A percentile compares a stretch with the other conserved stretches of the same genome.
Conservation (phyloP, 495 filamentous ascomycete species). For the Tuber magnatum region DNA sequence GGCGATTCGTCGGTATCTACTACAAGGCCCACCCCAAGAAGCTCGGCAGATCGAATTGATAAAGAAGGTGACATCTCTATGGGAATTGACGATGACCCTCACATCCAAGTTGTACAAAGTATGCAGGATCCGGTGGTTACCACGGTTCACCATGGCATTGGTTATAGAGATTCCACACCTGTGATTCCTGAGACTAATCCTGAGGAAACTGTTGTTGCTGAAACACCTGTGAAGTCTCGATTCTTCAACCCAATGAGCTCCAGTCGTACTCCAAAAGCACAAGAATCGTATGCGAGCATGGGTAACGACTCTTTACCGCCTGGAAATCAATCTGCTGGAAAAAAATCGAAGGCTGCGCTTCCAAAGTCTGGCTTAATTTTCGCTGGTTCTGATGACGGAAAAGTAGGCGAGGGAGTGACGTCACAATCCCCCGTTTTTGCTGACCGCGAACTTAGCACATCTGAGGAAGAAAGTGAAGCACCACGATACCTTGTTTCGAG, state of each 20-base stretch:
- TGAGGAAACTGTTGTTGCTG: slow-evolving; percentile 26
- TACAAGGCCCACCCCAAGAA: background rate
- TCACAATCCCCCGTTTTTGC: slow-evolving; percentile 8
- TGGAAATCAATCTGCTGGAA: background rate
- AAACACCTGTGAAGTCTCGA: slow-evolving; percentile 36
- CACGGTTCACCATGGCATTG: background rate
- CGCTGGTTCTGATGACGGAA: slow-evolving; percentile 4
- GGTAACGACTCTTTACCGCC: slow-evolving; percentile 8
- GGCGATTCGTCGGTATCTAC: slow-evolving; percentile 4
- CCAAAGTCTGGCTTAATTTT: slow-evolving; percentile 10
- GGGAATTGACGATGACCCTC: slow-evolving; percentile 16
- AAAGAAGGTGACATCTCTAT: slow-evolving; percentile 8
- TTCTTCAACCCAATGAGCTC: slow-evolving; percentile 37
- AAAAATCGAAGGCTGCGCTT: slow-evolving; percentile 1
- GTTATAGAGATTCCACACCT: slow-evolving; percentile 16
- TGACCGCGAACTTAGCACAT: slow-evolving; percentile 14
- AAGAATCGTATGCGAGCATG: slow-evolving; percentile 19
- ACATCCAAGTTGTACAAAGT: slow-evolving; percentile 28
- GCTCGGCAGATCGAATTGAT: background rate
- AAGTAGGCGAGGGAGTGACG: background rate
- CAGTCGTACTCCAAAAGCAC: slow-evolving; percentile 14
- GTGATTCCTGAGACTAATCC: slow-evolving; percentile 18
- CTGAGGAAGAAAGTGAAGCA: slow-evolving; percentile 15
- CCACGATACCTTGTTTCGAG: background rate
- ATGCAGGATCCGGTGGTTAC: background rate